A percentile compares a stretch with the other conserved stretches of the same genome.
phyloP scores from a whole-genome alignment of 495 filamentous ascomycete genomes.

The Diplogelasinospora grovesii region DNA sequence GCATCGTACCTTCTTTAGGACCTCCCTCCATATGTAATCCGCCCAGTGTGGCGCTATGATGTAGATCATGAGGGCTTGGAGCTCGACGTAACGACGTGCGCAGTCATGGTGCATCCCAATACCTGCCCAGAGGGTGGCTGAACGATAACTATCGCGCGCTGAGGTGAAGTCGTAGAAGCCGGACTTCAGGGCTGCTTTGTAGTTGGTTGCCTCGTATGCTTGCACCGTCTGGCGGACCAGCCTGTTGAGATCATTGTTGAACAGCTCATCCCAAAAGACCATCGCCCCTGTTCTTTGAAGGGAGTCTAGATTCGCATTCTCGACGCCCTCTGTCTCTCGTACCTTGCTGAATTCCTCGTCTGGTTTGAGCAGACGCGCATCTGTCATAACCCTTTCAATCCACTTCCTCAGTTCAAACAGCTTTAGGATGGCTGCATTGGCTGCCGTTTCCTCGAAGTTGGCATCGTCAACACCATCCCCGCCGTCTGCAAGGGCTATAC shows the following conservation, averaged over 20 bases:
- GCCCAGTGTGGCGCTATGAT: conserved; percentile 84
- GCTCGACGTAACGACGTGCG: conserved; percentile 64
- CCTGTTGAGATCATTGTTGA: conserved; percentile 78
- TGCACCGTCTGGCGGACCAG: conserved; percentile 61
- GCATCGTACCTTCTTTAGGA: conserved; percentile 59
- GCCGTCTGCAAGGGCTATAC: conserved; percentile 77
- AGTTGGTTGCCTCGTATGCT: conserved; percentile 66
- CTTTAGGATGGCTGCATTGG: conserved; percentile 75
- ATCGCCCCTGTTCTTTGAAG: conserved; percentile 25
- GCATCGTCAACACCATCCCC: conserved; percentile 89
- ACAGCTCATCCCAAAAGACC: conserved; percentile 73
- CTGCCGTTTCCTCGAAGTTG: conserved; percentile 87
- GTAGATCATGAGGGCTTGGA: conserved; percentile 36
- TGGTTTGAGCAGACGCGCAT: conserved; percentile 57
- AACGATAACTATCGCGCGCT: conserved; percentile 82
- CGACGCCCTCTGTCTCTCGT: background rate
- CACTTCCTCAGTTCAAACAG: conserved; percentile 76
- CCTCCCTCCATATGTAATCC: conserved; percentile 83
- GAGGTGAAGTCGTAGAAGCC: conserved; percentile 77
- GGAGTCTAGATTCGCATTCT: background rate
- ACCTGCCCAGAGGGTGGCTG: conserved; percentile 56
- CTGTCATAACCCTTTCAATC: conserved; percentile 65
- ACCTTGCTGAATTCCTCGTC: conserved; percentile 45
- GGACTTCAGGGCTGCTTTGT: conserved; percentile 80
- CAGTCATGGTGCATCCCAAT: conserved; percentile 68